Evolutionary conservation across 1,284 basidiomycete genomes (phyloP).

Genomic region (Hypsizygus ulmarius): DNA sequence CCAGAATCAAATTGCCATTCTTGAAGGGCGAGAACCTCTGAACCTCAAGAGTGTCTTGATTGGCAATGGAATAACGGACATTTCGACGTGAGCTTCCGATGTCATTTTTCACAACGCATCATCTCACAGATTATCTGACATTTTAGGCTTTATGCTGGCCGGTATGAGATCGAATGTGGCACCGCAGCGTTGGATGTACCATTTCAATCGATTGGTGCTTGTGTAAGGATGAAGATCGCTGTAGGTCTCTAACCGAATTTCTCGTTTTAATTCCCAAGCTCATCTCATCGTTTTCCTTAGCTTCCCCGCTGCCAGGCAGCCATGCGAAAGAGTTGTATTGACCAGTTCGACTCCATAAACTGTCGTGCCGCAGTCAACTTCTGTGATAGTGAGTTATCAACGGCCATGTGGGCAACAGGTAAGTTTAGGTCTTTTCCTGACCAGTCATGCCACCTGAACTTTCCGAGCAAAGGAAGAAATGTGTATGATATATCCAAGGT

Average conservation of each 20-base stretch:
- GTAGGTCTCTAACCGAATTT: conserved; percentile 39
- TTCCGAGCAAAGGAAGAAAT: conserved; percentile 46
- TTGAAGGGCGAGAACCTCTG: conserved; percentile 57
- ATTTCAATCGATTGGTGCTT: conserved; percentile 54
- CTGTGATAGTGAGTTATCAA: conserved; percentile 57
- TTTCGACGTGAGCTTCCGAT: conserved; percentile 45
- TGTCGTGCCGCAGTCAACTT: conserved; percentile 63
- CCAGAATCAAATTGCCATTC: conserved; percentile 57
- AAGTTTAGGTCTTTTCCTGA: conserved; percentile 16
- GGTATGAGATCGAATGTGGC: conserved; percentile 64
- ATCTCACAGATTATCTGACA: not conserved
- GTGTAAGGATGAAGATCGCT: conserved; percentile 59
- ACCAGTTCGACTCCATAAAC: conserved; percentile 57
- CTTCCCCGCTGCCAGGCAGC: conserved; percentile 53
- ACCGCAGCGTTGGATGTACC: conserved; percentile 52
- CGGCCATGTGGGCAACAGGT: conserved; percentile 52
- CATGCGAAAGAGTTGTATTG: conserved; percentile 47
- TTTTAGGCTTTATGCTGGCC: conserved; percentile 54
- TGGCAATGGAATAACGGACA: conserved; percentile 63
- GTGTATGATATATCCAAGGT: conserved; percentile 75
- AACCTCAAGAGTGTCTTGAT: conserved; percentile 68
- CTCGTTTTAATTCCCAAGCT: not conserved
- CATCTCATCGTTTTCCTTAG: conserved; percentile 27
- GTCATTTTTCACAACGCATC: not conserved
- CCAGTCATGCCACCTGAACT: not conserved